Base-by-base conservation (phyloP, 139 green algal species). In the Medakamo hakoo region DNA sequence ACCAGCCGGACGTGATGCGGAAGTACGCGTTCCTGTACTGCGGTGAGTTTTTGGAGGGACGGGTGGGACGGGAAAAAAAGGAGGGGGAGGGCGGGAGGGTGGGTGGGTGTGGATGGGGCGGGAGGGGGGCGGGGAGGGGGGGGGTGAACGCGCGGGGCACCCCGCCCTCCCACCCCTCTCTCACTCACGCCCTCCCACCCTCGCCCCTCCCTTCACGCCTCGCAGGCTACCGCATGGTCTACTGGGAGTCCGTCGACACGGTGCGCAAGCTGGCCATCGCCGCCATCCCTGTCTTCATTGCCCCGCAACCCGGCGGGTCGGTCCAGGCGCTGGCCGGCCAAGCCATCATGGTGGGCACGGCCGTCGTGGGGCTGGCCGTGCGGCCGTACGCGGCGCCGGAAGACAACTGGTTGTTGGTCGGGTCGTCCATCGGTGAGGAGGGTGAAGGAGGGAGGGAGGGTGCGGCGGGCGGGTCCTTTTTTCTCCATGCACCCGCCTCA, bases 191-290 rank as follows among this genome's bases (percentile, higher is more conserved):
- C n/a, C n/a, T n/a, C n/a, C n/a, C n/a, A n/a, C n/a, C n/a, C n/a
- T n/a, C n/a, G n/a, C n/a, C n/a, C n/a, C n/a, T n/a, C n/a, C n/a
- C n/a, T n/a, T n/a, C n/a, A n/a, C n/a, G n/a, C n/a, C n/a, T n/a
- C n/a, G n/a, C n/a, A n/a, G 72, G 65, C 30, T 78, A 80, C 60
- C 31, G 21, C 25, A 25, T 70, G 2, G 59, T 60, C 22, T 77
- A 71, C 63, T 80, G 74, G 74, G 73, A 79, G n/a, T 69, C 70
- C 3, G 55, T 63, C 4, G 68, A 79, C 21, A 76, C 69, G 60
- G 40, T 79, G 28, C 64, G 73, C 57, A 79, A 75, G 65, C 67
- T 79, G 31, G 30, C 56, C 23, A 64, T 79, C n/a, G 66, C 60
- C 20, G 65, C 67, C 49, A 78, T 79, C 23, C 73, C 73, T 25